phyloP scores from a whole-genome alignment of 2,329 filamentous ascomycete genomes.

The Chalaropsis ovoidea region DNA sequence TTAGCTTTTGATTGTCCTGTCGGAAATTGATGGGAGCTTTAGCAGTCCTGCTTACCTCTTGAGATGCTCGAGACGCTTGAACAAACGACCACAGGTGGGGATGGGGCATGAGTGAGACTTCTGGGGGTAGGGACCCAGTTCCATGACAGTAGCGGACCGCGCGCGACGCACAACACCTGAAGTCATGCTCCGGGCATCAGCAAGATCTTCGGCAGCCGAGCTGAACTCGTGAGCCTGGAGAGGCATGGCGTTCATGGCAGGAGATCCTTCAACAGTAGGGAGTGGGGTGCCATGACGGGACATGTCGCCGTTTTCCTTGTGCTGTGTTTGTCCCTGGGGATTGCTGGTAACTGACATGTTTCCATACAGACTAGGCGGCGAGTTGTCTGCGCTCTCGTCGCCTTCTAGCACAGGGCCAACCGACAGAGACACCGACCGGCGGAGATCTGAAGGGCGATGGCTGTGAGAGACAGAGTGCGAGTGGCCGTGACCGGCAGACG shows the following conservation, averaged over 20 bases:
- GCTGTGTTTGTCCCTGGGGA: constrained; percentile 43
- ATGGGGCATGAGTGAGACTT: constrained; percentile 99
- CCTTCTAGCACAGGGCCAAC: constrained; percentile 72
- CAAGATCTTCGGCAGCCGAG: constrained; percentile 52
- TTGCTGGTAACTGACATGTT: constrained; percentile 50
- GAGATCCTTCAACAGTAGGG: constrained; percentile 72
- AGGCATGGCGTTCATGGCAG: constrained; percentile 58
- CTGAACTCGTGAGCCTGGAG: constrained; percentile 62
- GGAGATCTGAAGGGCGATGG: constrained; percentile 79
- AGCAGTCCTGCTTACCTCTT: constrained; percentile 67
- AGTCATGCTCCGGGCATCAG: constrained; percentile 56
- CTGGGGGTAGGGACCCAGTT: constrained; percentile 89
- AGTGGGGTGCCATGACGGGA: constrained; percentile 88
- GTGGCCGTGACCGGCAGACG: constrained; percentile 33
- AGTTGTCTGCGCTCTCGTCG: constrained; percentile 68
- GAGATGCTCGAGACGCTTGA: constrained; percentile 98
- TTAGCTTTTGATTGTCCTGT: constrained; percentile 28
- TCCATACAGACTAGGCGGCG: constrained; percentile 65
- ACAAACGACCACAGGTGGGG: constrained; percentile 88
- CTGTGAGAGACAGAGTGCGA: constrained; percentile 39
- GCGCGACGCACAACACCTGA: constrained; percentile 77
- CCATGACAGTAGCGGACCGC: constrained; percentile 90
- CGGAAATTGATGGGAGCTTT: constrained; percentile 35
- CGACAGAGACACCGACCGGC: constrained; percentile 80
- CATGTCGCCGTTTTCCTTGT: constrained; percentile 69